phyloP scores from a whole-genome alignment of 2,329 filamentous ascomycete genomes.

The Aspergillus sp. region DNA sequence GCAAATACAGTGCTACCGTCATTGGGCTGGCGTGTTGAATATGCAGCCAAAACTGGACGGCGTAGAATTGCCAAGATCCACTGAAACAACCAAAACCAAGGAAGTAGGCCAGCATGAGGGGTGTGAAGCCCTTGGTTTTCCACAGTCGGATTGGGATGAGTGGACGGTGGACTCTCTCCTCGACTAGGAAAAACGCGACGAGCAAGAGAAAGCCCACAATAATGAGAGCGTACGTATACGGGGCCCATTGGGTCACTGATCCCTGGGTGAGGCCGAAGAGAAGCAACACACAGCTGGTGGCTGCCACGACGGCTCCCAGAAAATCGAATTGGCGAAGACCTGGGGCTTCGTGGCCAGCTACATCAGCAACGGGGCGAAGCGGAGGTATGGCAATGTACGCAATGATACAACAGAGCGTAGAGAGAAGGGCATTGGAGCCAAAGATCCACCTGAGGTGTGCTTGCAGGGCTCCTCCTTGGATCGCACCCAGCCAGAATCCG shows the following conservation, averaged over 20 bases:
- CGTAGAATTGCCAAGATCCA: conserved; percentile 34
- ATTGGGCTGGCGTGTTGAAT: conserved; percentile 34
- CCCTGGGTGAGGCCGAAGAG: conserved; percentile 52
- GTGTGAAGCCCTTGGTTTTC: conserved; percentile 37
- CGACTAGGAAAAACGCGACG: conserved; percentile 38
- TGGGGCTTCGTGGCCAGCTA: conserved; percentile 20
- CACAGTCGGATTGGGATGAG: conserved; percentile 40
- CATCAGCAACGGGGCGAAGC: conserved; percentile 23
- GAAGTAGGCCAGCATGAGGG: conserved; percentile 38
- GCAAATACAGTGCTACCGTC: conserved; percentile 36
- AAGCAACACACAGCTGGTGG: conserved; percentile 45
- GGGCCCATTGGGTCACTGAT: conserved; percentile 41
- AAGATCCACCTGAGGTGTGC: conserved; percentile 37
- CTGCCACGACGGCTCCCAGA: conserved; percentile 40
- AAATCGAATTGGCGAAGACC: conserved; percentile 27
- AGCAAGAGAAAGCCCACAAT: conserved; percentile 42
- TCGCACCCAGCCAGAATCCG: conserved; percentile 36
- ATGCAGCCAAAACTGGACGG: conserved; percentile 33
- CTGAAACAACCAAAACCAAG: conserved; percentile 40
- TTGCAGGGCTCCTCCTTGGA: conserved; percentile 36
- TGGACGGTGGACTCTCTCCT: conserved; percentile 36
- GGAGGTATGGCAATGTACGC: conserved; percentile 35
- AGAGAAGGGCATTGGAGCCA: conserved; percentile 37
- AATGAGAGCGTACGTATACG: conserved; percentile 42
- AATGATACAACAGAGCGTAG: conserved; percentile 26